Evolutionary conservation across 306 rosid genomes (phyloP).

Genomic region (Cucurbita ficifolia): DNA sequence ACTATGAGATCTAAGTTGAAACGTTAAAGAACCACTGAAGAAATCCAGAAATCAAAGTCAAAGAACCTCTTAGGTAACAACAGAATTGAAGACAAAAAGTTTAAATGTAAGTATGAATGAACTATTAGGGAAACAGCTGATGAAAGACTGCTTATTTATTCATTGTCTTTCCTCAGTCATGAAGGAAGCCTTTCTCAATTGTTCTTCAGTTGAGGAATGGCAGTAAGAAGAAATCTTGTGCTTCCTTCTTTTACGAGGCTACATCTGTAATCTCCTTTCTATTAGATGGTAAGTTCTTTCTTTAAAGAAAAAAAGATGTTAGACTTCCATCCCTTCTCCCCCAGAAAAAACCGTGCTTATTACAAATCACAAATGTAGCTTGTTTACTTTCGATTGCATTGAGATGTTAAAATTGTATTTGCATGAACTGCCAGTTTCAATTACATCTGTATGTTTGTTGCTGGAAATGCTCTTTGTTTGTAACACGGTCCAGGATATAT

Average conservation of each 20-base stretch:
- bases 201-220: background rate
- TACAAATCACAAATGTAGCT: background rate
- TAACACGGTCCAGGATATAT: background rate
- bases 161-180: background rate
- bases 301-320: background rate
- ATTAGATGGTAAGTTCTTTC: background rate
- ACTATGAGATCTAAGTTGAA: background rate
- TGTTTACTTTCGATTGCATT: background rate
- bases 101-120: background rate
- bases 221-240: background rate
- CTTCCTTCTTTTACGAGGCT: background rate
- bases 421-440: background rate
- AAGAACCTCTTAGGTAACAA: background rate
- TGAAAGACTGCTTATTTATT: background rate
- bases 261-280: background rate
- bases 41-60: background rate
- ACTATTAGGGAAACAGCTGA: background rate
- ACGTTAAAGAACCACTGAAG: background rate
- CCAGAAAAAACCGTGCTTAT: background rate
- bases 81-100: background rate
- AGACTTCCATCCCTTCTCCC: background rate
- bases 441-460: background rate
- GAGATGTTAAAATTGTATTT: background rate
- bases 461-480: background rate
- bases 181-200: background rate